Percentiles rank a stretch among this genome's conserved stretches.
These are phyloP conservation scores for Sphaerulina vaccinii DNA, from an alignment of 2,329 filamentous ascomycete species.

Conservation along the genomic window DNA sequence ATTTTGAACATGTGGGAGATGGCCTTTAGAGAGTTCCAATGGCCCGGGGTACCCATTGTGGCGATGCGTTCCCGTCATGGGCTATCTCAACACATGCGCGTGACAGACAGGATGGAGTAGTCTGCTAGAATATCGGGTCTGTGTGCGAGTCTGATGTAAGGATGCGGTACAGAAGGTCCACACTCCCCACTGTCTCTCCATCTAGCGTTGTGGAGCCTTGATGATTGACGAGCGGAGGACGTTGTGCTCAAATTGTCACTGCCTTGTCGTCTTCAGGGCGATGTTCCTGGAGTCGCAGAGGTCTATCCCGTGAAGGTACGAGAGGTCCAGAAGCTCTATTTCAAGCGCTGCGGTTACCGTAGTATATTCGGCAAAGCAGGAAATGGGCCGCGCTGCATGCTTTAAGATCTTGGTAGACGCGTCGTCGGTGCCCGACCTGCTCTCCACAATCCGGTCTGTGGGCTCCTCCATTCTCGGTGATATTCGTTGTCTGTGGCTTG, in stretches of 20 bases:
- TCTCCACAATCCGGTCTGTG: conserved; percentile 13
- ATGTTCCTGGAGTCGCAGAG: background rate
- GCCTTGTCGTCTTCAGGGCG: background rate
- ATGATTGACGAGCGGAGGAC: conserved; percentile 1
- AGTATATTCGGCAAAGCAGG: conserved; percentile 10
- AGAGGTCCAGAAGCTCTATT: background rate
- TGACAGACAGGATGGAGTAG: conserved; percentile 5
- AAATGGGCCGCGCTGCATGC: background rate
- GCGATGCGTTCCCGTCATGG: too few relatives aligned
- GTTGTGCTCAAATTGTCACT: background rate
- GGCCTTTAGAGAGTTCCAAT: too few relatives aligned
- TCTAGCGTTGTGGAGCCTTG: conserved; percentile 4
- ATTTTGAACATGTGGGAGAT: background rate
- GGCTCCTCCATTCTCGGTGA: background rate
- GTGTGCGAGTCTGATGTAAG: conserved; percentile 22
- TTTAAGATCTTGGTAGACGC: background rate
- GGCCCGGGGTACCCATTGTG: too few relatives aligned
- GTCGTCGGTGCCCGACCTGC: conserved; percentile 11
- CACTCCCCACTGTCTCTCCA: conserved; percentile 16
- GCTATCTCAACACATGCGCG: too few relatives aligned
- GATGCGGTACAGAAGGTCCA: conserved; percentile 20
- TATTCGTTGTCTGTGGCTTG: background rate
- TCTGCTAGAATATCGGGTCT: conserved; percentile 22
- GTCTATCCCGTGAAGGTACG: background rate
- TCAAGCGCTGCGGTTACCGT: background rate